These are phyloP conservation scores for Sesbania bispinosa DNA, from an alignment of 306 rosid species.

Conservation along the genomic window DNA sequence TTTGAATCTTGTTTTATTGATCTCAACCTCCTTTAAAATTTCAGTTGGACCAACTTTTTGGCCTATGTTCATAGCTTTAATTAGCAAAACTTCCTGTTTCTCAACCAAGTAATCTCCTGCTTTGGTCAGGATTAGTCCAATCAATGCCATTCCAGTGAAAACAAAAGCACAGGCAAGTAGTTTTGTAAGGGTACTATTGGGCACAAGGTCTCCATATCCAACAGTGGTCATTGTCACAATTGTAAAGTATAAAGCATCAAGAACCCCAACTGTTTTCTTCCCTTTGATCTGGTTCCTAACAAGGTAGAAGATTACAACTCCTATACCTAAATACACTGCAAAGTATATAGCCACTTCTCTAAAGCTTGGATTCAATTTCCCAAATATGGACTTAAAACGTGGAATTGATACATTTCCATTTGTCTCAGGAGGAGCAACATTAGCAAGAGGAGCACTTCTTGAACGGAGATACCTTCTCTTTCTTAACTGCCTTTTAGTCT, in stretches of 20 bases:
- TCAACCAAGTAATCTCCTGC: slow-evolving; percentile 28
- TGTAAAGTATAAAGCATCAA: slow-evolving; percentile 29
- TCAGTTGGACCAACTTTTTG: slow-evolving; percentile 8
- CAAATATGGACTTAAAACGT: slow-evolving; percentile 20
- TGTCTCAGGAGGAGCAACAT: not conserved
- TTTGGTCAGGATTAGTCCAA: slow-evolving; percentile 25
- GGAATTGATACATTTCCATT: not conserved
- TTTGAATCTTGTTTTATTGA: slow-evolving; percentile 18
- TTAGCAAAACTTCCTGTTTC: slow-evolving; percentile 28
- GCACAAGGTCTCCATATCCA: slow-evolving; percentile 40
- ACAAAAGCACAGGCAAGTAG: slow-evolving; percentile 31
- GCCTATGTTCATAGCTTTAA: slow-evolving; percentile 10
- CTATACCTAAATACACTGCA: slow-evolving; percentile 17
- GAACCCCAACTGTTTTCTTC: slow-evolving; percentile 15
- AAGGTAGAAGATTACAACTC: slow-evolving; percentile 27
- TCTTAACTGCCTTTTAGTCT: slow-evolving; percentile 20
- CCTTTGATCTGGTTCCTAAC: slow-evolving; percentile 22
- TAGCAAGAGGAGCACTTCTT: slow-evolving; percentile 44
- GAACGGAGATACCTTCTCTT: slow-evolving; percentile 30
- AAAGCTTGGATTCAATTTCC: slow-evolving; percentile 27
- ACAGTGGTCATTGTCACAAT: slow-evolving; percentile 35
- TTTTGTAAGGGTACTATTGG: slow-evolving; percentile 20
- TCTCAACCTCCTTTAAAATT: slow-evolving; percentile 24
- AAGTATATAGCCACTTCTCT: slow-evolving; percentile 11
- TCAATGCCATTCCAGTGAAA: slow-evolving; percentile 29